Base-by-base conservation (phyloP, 2,329 filamentous ascomycete species). In the Canariomyces notabilis region DNA sequence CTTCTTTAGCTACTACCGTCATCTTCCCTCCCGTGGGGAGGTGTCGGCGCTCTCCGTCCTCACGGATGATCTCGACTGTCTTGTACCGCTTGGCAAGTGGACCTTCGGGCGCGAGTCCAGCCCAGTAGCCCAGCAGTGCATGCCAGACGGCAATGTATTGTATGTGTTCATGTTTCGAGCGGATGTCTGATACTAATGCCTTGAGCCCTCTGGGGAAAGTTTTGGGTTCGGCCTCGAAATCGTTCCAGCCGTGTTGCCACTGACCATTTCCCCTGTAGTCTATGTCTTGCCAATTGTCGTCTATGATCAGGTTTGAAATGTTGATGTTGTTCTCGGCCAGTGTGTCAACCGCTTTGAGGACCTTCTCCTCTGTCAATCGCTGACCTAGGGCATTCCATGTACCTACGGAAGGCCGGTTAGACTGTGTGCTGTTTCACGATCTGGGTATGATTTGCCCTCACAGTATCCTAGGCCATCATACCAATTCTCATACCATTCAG, bases 311-410 rank as follows among this genome's bases (percentile, higher is more conserved):
- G 59, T 83, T 95, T 0, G 82, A 83, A 37, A 97, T 76, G 34
- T 85, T 82, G 59, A 98, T 87, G 1, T 83, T 77, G 46, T 86
- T 76, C 22, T 80, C 71, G 4, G 82, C 76, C 9, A 98, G 70
- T 1, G 77, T 74, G 48, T 89, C 80, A 1, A 97, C 71, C 1
- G 90, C 89, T 33, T 80, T 66, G 11, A 89, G 71, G 12, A 98
- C 79, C 57, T 89, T 94, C 16, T 87, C 74, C 50, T 91, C 87
- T 0, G 83, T 93, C 26, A 98, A 72, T 36, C 83, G 71, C 58
- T 94, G 88, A 0, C 93, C 93, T 0, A 98, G 73, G 0, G 83
- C 86, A 61, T 97, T 98, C 93, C 93, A 98, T 1, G 93, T 98
- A 63, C 78, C 79, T 81, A 31, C n/a, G n/a, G 12, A 16, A n/a